Conservation (phyloP, 768 basidiomycete genomes). For the Crepidotus variabilis region DNA sequence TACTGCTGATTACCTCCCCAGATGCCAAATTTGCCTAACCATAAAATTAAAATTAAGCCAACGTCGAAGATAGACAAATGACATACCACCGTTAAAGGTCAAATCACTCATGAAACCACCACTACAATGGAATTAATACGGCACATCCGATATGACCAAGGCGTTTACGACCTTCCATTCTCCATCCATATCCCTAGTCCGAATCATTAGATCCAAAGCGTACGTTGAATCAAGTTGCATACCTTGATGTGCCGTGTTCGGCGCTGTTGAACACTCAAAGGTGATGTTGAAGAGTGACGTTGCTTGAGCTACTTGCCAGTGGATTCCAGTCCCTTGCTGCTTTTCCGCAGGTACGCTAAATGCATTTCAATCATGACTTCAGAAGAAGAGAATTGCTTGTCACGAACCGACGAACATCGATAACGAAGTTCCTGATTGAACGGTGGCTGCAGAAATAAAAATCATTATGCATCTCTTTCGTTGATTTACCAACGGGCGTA, state of each 20-base stretch:
- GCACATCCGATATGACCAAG: not conserved
- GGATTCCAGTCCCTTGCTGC: constrained; percentile 62
- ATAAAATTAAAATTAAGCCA: not conserved
- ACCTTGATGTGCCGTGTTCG: constrained; percentile 66
- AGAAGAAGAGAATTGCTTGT: not conserved
- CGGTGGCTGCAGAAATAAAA: constrained; percentile 49
- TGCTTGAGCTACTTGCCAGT: constrained; percentile 82
- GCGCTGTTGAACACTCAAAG: constrained; percentile 63
- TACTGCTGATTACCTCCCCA: constrained; percentile 82
- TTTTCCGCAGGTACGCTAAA: constrained; percentile 45
- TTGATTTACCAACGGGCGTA: constrained; percentile 20
- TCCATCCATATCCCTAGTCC: constrained; percentile 60
- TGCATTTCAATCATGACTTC: not conserved
- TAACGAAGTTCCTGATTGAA: constrained; percentile 70
- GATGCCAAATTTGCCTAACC: constrained; percentile 64
- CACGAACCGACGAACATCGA: constrained; percentile 52
- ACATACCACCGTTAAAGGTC: constrained; percentile 55
- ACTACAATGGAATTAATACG: constrained; percentile 20
- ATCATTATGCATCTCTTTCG: not conserved
- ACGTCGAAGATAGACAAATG: constrained; percentile 46
- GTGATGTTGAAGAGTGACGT: constrained; percentile 73
- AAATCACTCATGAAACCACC: constrained; percentile 54
- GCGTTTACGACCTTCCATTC: constrained; percentile 58
- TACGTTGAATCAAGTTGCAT: constrained; percentile 8
- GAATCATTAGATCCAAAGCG: not conserved